These are phyloP conservation scores for Metschnikowia lachancei DNA, from an alignment of 805 yeast species.

Conservation along the genomic window DNA sequence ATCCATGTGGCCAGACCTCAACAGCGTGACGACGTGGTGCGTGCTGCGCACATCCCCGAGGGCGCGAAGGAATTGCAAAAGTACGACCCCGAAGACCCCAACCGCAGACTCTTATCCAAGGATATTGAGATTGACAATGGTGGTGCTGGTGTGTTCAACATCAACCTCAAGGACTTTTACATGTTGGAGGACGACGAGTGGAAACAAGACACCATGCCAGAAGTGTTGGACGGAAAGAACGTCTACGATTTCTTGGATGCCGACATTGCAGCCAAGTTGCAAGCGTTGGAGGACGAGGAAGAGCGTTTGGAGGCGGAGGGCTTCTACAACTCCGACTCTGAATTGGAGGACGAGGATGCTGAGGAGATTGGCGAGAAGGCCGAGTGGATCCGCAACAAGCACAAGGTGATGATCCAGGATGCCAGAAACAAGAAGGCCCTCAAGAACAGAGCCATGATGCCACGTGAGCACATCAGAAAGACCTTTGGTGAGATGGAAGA, in stretches of 20 bases:
- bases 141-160: constrained; percentile 97
- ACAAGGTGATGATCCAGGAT: constrained; percentile 87
- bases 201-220: constrained; percentile 98
- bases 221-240: constrained; percentile 90
- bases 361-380: constrained; percentile 75
- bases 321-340: constrained; percentile 86
- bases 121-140: constrained; percentile 94
- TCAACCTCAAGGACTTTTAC: constrained; percentile 90
- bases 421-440: constrained; percentile 83
- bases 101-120: constrained; percentile 75
- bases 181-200: constrained; percentile 92
- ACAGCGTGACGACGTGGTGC: constrained; percentile 78
- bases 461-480: constrained; percentile 82
- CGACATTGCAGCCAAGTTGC: constrained; percentile 88
- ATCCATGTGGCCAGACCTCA: constrained; percentile 92
- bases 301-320: constrained; percentile 92
- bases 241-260: constrained; percentile 97
- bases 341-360: constrained; percentile 51
- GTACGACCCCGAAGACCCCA: constrained; percentile 77
- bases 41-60: constrained; percentile 83
- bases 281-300: constrained; percentile 96
- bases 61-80: constrained; percentile 57
- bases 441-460: constrained; percentile 84
- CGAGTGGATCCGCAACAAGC: constrained; percentile 91
- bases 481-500: constrained; percentile 76